Percentiles rank a stretch among this genome's conserved stretches.
phyloP scores from a whole-genome alignment of 306 rosid species.

The Amphicarpaea edgeworthii region DNA sequence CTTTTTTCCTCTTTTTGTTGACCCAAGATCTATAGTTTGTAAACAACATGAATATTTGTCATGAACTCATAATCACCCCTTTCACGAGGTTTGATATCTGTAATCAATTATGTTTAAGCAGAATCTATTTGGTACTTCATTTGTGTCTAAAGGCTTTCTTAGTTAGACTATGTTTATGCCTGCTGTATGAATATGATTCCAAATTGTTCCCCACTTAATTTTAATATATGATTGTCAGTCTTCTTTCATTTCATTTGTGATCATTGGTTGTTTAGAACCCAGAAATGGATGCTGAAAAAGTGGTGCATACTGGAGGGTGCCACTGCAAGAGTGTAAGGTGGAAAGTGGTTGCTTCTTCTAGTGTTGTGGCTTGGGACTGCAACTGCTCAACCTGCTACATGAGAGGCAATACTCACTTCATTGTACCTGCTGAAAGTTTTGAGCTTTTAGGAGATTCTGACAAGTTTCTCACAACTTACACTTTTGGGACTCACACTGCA shows the following conservation, averaged over 20 bases:
- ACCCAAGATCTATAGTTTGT: not conserved
- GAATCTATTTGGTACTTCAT: conserved; percentile 24
- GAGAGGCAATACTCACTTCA: conserved; percentile 70
- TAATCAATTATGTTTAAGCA: not conserved
- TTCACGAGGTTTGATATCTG: conserved; percentile 1
- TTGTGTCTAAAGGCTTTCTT: not conserved
- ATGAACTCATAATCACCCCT: not conserved
- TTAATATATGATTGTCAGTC: too few species aligned
- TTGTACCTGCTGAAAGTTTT: conserved; percentile 67
- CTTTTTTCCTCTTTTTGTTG: not conserved
- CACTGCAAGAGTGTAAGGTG: conserved; percentile 88
- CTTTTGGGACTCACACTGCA: conserved; percentile 81
- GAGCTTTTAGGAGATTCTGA: conserved; percentile 70
- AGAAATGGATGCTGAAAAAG: conserved; percentile 65
- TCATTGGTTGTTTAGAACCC: conserved; percentile 24
- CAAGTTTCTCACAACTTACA: conserved; percentile 75
- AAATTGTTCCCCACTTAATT: conserved; percentile 14
- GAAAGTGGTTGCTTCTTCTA: conserved; percentile 67
- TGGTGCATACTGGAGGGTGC: conserved; percentile 82
- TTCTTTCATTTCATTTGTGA: not conserved
- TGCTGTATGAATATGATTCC: conserved; percentile 3
- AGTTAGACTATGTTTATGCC: conserved; percentile 3
- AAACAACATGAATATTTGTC: not conserved
- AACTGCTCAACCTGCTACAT: conserved; percentile 81
- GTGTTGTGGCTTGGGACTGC: conserved; percentile 81